Base-by-base conservation (phyloP, 148 eudicot species). In the Silene uniflora region DNA sequence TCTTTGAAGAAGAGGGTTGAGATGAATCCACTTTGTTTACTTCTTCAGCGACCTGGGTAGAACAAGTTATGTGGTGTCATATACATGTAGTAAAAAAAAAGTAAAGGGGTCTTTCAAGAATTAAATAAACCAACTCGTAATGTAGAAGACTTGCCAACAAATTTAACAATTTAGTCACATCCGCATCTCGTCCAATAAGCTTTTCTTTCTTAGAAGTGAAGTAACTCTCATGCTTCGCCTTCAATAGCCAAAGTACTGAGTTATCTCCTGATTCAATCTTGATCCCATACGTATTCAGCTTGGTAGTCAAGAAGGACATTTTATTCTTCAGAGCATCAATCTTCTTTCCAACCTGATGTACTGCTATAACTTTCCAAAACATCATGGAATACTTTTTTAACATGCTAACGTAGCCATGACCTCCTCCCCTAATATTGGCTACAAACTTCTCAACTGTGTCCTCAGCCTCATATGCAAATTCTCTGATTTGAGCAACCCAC, bases 391-490 rank as follows among this genome's bases (percentile, higher is more conserved):
- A 63, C 22, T 64, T 80, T 63, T 11, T 75, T 12, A 75, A 0
- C 58, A 0, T 19, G 0, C 65, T 49, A 25, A 44, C 11, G 1
- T 59, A 44, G 2, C 25, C 61, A 44, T 21, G 46, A 42, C 79
- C 27, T 3, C 68, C 44, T 69, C 68, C 52, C 0, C 56, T 59
- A 7, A 4, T 17, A 11, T 27, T 35, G 23, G 58, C 67, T 32
- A 77, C 62, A 62, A 67, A 82, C 16, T 42, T 69, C 61, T 82
- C 84, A 2, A 74, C 35, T 2, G 67, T 69, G 62, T 81, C 78
- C 73, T 77, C 84, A 10, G 84, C 78, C 25, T 81, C 84, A 25
- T 77, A 81, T 0, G 84, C 78, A 25, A 78, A 82, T 17, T 82
- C 81, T 69, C 79, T 39, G 16, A 82, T 82, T 29, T 71, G 84